These are phyloP conservation scores for Phytophthora colocasiae DNA, from an alignment of 352 stramenopile genomes.

Conservation along the genomic window DNA sequence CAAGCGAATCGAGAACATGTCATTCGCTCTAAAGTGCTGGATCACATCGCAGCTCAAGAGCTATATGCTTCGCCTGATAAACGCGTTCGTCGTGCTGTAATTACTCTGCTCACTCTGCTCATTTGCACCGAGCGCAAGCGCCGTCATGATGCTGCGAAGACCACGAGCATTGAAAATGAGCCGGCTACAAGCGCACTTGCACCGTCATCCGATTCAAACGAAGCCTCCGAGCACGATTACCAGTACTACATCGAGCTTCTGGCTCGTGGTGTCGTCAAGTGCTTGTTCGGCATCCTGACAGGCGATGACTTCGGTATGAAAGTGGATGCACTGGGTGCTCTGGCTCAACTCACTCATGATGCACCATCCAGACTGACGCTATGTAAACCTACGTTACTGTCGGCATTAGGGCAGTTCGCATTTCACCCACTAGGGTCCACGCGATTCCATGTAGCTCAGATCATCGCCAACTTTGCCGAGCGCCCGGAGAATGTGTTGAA, in stretches of 20 bases:
- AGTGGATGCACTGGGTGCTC: conserved; percentile 68
- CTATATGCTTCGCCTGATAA: conserved; percentile 73
- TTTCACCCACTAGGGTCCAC: conserved; percentile 69
- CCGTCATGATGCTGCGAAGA: not conserved
- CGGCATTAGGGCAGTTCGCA: conserved; percentile 65
- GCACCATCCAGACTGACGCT: conserved; percentile 68
- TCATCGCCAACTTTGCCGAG: conserved; percentile 82
- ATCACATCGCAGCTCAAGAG: conserved; percentile 57
- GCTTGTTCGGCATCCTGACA: conserved; percentile 69
- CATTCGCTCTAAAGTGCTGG: conserved; percentile 68
- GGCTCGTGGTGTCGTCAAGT: conserved; percentile 74
- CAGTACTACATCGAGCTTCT: conserved; percentile 80
- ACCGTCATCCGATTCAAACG: not conserved
- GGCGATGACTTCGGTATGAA: conserved; percentile 81
- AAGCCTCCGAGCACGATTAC: conserved; percentile 49
- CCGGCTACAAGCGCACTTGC: not conserved
- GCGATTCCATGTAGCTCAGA: conserved; percentile 68
- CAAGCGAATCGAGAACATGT: conserved; percentile 60
- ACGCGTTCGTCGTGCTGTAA: conserved; percentile 59
- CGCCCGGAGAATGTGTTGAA: conserved; percentile 77
- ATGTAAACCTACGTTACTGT: conserved; percentile 72
- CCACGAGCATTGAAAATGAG: conserved; percentile 1
- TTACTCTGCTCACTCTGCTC: conserved; percentile 64
- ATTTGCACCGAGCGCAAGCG: conserved; percentile 68
- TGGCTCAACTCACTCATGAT: conserved; percentile 73